These are phyloP conservation scores for Septoria petroselini DNA, from an alignment of 2,329 filamentous ascomycete genomes.

Conservation along the genomic window DNA sequence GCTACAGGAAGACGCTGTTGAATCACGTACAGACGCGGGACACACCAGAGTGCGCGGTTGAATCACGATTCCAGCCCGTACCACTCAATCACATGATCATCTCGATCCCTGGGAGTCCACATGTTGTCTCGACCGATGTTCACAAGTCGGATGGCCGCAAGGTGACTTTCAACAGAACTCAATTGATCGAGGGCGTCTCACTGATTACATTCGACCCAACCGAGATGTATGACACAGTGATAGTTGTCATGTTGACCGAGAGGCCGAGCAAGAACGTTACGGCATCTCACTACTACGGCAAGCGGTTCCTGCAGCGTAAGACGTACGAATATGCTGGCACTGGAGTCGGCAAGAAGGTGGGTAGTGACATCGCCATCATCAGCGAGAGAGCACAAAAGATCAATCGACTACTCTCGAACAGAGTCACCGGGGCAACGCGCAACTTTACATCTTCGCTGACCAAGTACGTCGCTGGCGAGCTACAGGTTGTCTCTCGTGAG, in stretches of 20 bases:
- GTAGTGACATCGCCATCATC: constrained; percentile 32
- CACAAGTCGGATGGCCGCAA: constrained; percentile 12
- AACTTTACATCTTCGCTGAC: constrained; percentile 33
- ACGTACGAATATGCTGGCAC: constrained; percentile 31
- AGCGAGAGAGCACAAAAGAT: constrained; percentile 26
- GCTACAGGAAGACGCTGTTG: constrained; percentile 5
- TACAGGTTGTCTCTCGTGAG: constrained; percentile 23
- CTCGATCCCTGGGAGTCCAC: constrained; percentile 24
- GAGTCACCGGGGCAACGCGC: constrained; percentile 30
- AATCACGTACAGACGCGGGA: background rate
- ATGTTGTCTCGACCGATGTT: constrained; percentile 10
- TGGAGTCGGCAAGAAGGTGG: constrained; percentile 31
- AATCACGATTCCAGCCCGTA: constrained; percentile 14
- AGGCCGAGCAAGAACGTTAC: constrained; percentile 26
- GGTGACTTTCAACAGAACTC: constrained; percentile 26
- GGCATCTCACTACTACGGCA: constrained; percentile 29
- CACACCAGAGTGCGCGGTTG: background rate
- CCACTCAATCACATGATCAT: constrained; percentile 32
- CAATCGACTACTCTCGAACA: constrained; percentile 23
- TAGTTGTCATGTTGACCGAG: constrained; percentile 26
- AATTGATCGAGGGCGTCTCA: constrained; percentile 34
- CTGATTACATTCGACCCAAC: constrained; percentile 27
- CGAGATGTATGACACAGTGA: constrained; percentile 31
- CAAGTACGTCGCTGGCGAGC: constrained; percentile 26
- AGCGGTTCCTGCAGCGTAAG: constrained; percentile 3